Conservation (phyloP, 805 yeast species). For the Lipomyces sp. region DNA sequence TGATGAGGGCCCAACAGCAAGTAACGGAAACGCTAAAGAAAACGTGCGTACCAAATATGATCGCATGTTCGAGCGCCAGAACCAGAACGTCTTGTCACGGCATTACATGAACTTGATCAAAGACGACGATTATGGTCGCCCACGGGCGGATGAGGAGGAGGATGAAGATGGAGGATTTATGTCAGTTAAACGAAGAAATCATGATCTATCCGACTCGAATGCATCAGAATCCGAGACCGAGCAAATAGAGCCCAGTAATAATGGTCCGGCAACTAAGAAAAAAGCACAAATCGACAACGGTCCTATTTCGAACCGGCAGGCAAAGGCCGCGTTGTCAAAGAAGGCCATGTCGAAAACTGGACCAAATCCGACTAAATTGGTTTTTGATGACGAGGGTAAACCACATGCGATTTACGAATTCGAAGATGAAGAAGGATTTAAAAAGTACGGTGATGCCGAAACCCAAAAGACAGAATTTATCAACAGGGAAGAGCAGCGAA, state of each 20-base stretch:
- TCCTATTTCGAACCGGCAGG: conserved; percentile 81
- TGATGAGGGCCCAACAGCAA: conserved; percentile 24
- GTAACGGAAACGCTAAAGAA: conserved; percentile 44
- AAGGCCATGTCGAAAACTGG: conserved; percentile 64
- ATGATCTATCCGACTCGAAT: conserved; percentile 51
- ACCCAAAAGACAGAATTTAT: conserved; percentile 72
- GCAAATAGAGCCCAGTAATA: conserved; percentile 14
- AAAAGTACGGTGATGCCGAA: conserved; percentile 66
- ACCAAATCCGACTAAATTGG: conserved; percentile 75
- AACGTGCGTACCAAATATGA: conserved; percentile 86
- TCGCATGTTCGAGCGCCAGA: conserved; percentile 92
- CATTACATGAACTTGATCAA: conserved; percentile 77
- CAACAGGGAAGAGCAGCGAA: conserved; percentile 63
- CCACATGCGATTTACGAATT: conserved; percentile 92
- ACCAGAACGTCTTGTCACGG: conserved; percentile 88
- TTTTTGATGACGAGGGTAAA: conserved; percentile 92
- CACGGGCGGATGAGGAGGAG: conserved; percentile 49
- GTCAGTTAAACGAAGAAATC: conserved; percentile 77
- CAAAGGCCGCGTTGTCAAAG: conserved; percentile 84
- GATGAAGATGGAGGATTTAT: conserved; percentile 76
- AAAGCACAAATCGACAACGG: conserved; percentile 51
- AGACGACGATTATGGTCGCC: conserved; percentile 42
- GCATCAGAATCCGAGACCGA: conserved; percentile 51
- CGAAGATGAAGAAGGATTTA: conserved; percentile 87
- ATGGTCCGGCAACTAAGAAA: background rate